Percentiles rank a stretch among this genome's conserved stretches.
Evolutionary conservation across 2,329 filamentous ascomycete genomes (phyloP).

Genomic region (Colletotrichum endophyticum): DNA sequence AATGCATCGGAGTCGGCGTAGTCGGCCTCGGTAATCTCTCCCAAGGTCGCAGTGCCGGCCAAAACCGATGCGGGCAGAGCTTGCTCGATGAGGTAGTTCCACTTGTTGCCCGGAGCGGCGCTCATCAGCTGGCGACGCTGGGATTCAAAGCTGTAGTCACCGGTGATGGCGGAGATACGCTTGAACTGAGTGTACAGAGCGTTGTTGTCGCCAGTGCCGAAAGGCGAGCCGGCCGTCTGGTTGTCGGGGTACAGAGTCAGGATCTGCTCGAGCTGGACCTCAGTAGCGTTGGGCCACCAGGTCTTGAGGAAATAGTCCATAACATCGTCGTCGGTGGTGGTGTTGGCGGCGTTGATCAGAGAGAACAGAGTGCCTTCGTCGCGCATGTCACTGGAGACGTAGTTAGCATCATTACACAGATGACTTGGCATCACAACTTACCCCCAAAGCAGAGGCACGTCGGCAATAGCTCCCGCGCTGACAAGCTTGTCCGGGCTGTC

Average conservation of each 20-base stretch:
- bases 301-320: conserved; percentile 50
- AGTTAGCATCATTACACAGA: background rate
- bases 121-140: background rate
- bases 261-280: conserved; percentile 52
- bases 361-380: conserved; percentile 44
- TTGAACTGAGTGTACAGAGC: background rate
- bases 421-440: background rate
- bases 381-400: background rate
- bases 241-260: conserved; percentile 54
- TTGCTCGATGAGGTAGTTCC: conserved; percentile 38
- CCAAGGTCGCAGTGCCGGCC: conserved; percentile 50
- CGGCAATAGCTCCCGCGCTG: background rate
- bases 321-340: conserved; percentile 52
- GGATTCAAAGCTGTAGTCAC: background rate
- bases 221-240: conserved; percentile 41
- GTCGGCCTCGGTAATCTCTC: conserved; percentile 60
- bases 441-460: background rate
- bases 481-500: background rate
- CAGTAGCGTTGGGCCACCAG: conserved; percentile 31
- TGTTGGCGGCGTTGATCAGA: conserved; percentile 63
- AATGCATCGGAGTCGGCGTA: background rate
- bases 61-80: conserved; percentile 42
- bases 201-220: background rate
- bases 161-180: background rate
- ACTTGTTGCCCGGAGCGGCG: background rate